phyloP scores from a whole-genome alignment of 2,329 filamentous ascomycete species.

The Akanthomyces lecanii region DNA sequence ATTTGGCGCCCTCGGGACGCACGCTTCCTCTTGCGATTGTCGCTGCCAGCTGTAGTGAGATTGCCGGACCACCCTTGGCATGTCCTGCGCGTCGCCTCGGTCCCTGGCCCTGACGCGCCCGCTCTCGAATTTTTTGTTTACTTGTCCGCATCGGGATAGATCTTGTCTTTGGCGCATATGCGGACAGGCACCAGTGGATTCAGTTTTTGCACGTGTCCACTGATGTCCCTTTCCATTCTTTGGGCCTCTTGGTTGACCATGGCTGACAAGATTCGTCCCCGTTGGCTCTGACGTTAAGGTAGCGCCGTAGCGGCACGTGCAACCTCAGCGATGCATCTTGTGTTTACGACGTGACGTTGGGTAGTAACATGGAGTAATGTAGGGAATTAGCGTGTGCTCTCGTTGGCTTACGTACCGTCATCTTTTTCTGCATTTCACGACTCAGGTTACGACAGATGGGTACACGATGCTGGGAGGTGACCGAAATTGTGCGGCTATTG shows the following conservation, averaged over 20 bases:
- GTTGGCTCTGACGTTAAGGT: neutral
- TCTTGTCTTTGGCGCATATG: neutral
- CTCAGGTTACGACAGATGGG: too few species aligned
- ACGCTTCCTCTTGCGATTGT: neutral
- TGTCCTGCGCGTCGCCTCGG: conserved; percentile 1
- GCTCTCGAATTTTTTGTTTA: conserved; percentile 3
- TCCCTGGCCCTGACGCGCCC: conserved; percentile 1
- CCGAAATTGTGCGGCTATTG: too few species aligned
- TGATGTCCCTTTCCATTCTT: neutral
- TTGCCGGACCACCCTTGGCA: neutral
- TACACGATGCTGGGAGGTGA: too few species aligned
- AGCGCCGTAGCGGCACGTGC: neutral
- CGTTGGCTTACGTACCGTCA: too few species aligned
- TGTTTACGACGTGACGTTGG: neutral
- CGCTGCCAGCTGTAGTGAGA: neutral
- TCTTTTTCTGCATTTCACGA: neutral
- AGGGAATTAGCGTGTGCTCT: neutral
- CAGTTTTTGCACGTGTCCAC: neutral
- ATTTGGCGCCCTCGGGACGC: neutral
- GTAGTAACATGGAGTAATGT: neutral
- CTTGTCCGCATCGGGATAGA: conserved; percentile 10
- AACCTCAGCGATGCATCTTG: neutral
- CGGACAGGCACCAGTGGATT: too few species aligned
- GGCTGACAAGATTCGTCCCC: neutral
- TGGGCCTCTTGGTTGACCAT: neutral